These are phyloP conservation scores for Capsicum pubescens DNA, from an alignment of 257 asterid species.

Conservation along the genomic window DNA sequence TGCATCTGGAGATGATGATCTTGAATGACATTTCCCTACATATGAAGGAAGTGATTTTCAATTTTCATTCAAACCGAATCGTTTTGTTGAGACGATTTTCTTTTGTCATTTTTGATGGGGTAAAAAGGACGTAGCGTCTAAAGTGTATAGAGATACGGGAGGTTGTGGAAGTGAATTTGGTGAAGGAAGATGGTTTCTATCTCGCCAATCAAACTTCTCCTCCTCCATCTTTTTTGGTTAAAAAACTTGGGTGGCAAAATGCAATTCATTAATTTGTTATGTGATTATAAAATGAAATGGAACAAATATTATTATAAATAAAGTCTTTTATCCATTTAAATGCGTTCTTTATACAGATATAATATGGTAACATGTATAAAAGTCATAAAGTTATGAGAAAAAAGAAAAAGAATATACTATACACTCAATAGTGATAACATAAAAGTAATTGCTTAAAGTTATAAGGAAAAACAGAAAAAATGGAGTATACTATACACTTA, in stretches of 20 bases:
- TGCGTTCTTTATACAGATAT: no score
- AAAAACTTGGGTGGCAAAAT: not conserved
- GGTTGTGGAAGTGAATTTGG: not conserved
- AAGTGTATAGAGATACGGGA: no score
- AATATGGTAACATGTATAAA: not conserved
- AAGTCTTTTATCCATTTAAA: not conserved
- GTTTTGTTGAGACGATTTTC: not conserved
- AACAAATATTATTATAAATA: not conserved
- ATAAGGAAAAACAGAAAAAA: no score
- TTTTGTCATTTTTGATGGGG: not conserved
- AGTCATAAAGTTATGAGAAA: not conserved
- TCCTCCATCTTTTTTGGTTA: not conserved
- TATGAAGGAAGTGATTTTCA: not conserved
- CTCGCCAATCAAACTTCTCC: not conserved
- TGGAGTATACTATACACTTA: no score
- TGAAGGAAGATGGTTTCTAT: conserved; percentile 24
- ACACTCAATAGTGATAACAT: no score
- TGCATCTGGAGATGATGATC: conserved; percentile 17
- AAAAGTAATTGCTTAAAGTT: no score
- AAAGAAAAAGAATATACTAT: no score
- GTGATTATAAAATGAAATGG: not conserved
- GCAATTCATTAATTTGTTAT: not conserved
- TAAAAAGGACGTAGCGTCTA: no score
- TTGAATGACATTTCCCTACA: not conserved
- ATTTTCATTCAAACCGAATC: not conserved